These are phyloP conservation scores for Colletotrichum magnum DNA, from an alignment of 2,329 filamentous ascomycete genomes.

Conservation along the genomic window DNA sequence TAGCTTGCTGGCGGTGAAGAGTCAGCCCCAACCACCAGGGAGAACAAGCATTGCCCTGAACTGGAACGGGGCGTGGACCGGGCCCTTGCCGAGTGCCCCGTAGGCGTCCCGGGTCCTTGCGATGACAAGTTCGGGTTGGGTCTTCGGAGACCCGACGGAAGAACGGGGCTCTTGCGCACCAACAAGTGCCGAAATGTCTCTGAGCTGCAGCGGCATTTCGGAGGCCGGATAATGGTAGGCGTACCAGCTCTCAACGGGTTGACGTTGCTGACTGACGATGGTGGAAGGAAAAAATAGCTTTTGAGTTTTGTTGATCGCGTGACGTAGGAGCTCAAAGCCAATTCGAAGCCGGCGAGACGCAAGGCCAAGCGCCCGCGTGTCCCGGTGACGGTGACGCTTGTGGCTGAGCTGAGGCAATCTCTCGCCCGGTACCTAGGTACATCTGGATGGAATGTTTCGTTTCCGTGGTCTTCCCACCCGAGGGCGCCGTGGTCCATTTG, in stretches of 20 bases:
- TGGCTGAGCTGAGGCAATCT: conserved; percentile 35
- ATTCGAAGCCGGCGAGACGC: conserved; percentile 7
- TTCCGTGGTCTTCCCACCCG: conserved; percentile 10
- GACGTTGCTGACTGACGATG: conserved; percentile 11
- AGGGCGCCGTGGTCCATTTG: background rate
- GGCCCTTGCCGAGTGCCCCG: conserved; percentile 22
- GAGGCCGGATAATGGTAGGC: background rate
- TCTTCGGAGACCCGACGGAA: background rate
- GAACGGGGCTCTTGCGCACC: background rate
- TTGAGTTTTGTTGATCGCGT: conserved; percentile 20
- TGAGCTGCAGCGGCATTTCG: no score
- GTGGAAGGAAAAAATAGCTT: background rate
- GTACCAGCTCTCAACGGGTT: conserved; percentile 21
- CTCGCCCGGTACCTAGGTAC: background rate
- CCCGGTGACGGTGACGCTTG: conserved; percentile 20
- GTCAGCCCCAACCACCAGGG: background rate
- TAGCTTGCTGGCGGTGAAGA: conserved; percentile 16
- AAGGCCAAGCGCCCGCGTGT: conserved; percentile 23
- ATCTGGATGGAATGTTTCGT: conserved; percentile 30
- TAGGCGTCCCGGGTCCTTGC: background rate
- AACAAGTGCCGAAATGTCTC: no score
- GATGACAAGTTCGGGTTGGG: background rate
- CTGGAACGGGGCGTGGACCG: conserved; percentile 18
- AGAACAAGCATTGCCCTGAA: conserved; percentile 30
- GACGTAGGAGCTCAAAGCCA: conserved; percentile 25